Conservation (phyloP, 805 yeast species). For the Candida mattraensis region DNA sequence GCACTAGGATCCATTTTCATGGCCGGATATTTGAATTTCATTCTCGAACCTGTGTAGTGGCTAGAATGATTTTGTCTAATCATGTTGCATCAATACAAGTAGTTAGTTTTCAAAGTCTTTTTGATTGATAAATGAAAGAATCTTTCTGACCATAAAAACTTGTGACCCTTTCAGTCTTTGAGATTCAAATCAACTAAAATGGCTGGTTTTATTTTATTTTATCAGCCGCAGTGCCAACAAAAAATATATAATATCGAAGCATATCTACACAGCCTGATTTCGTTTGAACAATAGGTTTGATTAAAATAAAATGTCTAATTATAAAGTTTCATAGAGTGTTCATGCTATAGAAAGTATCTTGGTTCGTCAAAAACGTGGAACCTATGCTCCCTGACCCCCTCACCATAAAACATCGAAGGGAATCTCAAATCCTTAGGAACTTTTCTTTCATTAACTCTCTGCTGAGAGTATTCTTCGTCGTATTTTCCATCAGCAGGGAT, state of each 20-base stretch:
- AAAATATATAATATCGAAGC: too few relatives aligned
- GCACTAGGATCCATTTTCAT: constrained; percentile 1
- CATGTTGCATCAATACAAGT: too few relatives aligned
- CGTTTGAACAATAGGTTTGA: too few relatives aligned
- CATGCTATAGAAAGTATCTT: constrained; percentile 55
- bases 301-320: too few relatives aligned
- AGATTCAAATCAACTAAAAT: too few relatives aligned
- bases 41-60: constrained; percentile 15
- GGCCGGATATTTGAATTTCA: constrained; percentile 12
- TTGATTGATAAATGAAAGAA: too few relatives aligned
- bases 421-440: constrained; percentile 66
- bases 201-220: constrained; percentile 18
- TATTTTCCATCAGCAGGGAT: constrained; percentile 37
- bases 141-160: too few relatives aligned
- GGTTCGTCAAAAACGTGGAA: constrained; percentile 97
- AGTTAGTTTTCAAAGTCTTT: too few relatives aligned
- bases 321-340: too few relatives aligned
- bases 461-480: constrained; percentile 32
- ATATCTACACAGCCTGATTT: too few relatives aligned
- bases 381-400: constrained; percentile 89
- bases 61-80: constrained; percentile 13
- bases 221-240: too few relatives aligned
- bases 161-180: too few relatives aligned
- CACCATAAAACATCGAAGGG: constrained; percentile 79
- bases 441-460: constrained; percentile 52